phyloP scores from a whole-genome alignment of 2,329 filamentous ascomycete species.

The Raffaelea arxii region DNA sequence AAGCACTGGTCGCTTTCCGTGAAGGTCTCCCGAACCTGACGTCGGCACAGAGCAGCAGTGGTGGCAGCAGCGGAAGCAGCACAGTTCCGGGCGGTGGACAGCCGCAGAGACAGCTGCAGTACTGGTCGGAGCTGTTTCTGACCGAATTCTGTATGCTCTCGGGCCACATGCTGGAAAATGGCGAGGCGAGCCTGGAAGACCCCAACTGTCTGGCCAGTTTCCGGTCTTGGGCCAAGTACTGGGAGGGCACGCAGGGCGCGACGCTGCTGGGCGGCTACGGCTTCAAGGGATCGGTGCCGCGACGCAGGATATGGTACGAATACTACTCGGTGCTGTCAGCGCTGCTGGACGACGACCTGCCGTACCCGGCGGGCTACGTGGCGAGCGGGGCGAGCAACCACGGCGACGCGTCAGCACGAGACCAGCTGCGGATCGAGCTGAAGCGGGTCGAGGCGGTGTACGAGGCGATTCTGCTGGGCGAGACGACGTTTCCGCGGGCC shows the following conservation, averaged over 20 bases:
- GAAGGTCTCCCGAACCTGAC: slow-evolving; percentile 55
- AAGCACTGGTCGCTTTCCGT: slow-evolving; percentile 58
- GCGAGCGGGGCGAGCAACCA: slow-evolving; percentile 32
- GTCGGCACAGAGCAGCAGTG: slow-evolving; percentile 34
- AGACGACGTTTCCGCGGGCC: slow-evolving; percentile 77
- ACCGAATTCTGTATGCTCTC: slow-evolving; percentile 66
- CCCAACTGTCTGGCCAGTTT: slow-evolving; percentile 46
- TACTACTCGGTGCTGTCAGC: slow-evolving; percentile 74
- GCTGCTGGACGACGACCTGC: slow-evolving; percentile 58
- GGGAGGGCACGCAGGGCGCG: slow-evolving; percentile 39
- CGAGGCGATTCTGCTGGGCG: slow-evolving; percentile 66
- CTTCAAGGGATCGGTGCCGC: slow-evolving; percentile 48
- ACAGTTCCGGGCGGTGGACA: no score
- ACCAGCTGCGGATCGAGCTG: slow-evolving; percentile 64
- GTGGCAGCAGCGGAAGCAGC: no score
- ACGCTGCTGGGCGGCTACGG: slow-evolving; percentile 44
- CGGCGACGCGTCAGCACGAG: slow-evolving; percentile 39
- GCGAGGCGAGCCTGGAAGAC: slow-evolving; percentile 39
- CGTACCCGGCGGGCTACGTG: slow-evolving; percentile 45
- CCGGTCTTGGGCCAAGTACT: slow-evolving; percentile 62
- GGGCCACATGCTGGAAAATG: slow-evolving; percentile 46
- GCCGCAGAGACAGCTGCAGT: slow-evolving; percentile 58
- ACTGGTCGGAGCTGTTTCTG: slow-evolving; percentile 71
- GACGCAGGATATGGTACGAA: slow-evolving; percentile 68
- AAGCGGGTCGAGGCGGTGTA: slow-evolving; percentile 72